phyloP scores from a whole-genome alignment of 169 alveolate species.

The Ophryocystis elektroscirrha region DNA sequence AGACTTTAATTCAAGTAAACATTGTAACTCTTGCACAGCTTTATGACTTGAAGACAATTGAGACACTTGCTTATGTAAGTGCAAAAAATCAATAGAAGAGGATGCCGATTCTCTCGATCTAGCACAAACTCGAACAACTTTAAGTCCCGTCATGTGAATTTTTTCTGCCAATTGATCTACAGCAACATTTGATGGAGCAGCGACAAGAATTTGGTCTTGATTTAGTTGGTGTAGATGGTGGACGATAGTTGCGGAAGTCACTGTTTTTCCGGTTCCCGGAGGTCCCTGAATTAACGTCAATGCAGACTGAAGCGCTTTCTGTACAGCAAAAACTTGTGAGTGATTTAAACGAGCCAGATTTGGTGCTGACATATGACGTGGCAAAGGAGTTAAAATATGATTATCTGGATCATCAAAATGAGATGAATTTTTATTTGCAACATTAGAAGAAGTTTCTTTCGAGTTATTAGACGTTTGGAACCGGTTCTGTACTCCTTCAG shows the following conservation, averaged over 20 bases:
- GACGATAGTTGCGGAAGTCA: conserved; percentile 71
- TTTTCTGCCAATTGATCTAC: conserved; percentile 78
- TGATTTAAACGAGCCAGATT: conserved; percentile 68
- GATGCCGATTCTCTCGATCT: conserved; percentile 55
- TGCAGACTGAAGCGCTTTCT: conserved; percentile 60
- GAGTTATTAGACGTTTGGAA: no score
- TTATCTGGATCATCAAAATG: conserved; percentile 4
- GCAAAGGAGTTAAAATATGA: conserved; percentile 22
- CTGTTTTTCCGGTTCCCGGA: conserved; percentile 92
- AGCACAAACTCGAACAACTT: conserved; percentile 49
- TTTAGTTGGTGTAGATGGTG: conserved; percentile 51
- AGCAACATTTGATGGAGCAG: conserved; percentile 85
- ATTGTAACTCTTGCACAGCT: conserved; percentile 31
- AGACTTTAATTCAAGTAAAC: conserved; percentile 35
- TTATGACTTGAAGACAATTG: conserved; percentile 1
- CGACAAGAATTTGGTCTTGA: conserved; percentile 47
- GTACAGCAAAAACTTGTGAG: conserved; percentile 63
- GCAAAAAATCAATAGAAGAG: conserved; percentile 50
- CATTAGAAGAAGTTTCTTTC: conserved; percentile 17
- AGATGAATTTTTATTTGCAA: conserved; percentile 4
- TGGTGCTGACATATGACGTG: conserved; percentile 59
- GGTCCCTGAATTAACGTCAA: conserved; percentile 76
- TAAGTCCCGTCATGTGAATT: conserved; percentile 66
- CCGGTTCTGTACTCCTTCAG: no score
- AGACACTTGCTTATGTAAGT: conserved; percentile 55